Percentiles rank a stretch among this genome's conserved stretches.
Evolutionary conservation across 176 grass and related monocot species (phyloP).

Genomic region (Luzula sylvatica): DNA sequence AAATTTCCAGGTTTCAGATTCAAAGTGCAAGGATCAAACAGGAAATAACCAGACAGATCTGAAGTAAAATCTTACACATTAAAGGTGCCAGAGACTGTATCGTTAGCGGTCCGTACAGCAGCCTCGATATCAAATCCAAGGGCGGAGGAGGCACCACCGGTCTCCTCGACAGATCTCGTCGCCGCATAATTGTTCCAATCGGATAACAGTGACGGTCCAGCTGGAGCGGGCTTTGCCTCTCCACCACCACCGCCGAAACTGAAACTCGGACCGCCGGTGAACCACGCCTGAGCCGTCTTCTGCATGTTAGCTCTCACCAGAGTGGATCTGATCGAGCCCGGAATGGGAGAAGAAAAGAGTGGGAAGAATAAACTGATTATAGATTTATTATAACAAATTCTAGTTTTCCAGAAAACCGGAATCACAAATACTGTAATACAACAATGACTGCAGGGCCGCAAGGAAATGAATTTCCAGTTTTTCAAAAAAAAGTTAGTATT

Average conservation of each 20-base stretch:
- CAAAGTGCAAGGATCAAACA: too few relatives aligned
- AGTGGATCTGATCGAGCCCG: neutral
- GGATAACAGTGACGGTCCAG: slow-evolving; percentile 50
- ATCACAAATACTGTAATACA: too few relatives aligned
- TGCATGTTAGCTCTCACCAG: slow-evolving; percentile 28
- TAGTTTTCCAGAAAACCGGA: too few relatives aligned
- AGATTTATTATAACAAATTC: neutral
- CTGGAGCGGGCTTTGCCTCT: slow-evolving; percentile 22
- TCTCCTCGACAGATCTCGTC: slow-evolving; percentile 37
- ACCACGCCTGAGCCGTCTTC: slow-evolving; percentile 88
- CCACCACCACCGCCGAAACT: slow-evolving; percentile 1
- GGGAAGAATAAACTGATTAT: neutral
- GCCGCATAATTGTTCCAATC: slow-evolving; percentile 96
- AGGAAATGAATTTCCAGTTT: too few relatives aligned
- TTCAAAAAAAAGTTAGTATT: too few relatives aligned
- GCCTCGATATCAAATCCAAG: slow-evolving; percentile 90
- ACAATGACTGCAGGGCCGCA: too few relatives aligned
- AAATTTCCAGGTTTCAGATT: too few relatives aligned
- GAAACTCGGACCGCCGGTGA: slow-evolving; percentile 35
- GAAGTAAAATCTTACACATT: slow-evolving; percentile 42
- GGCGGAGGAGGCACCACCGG: slow-evolving; percentile 28
- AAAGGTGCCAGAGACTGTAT: slow-evolving; percentile 85
- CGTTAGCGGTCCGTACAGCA: slow-evolving; percentile 80
- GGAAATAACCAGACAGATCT: too few relatives aligned
- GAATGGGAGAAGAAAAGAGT: neutral